phyloP scores from a whole-genome alignment of 768 basidiomycete genomes.

The Kwoniella heveanensis region DNA sequence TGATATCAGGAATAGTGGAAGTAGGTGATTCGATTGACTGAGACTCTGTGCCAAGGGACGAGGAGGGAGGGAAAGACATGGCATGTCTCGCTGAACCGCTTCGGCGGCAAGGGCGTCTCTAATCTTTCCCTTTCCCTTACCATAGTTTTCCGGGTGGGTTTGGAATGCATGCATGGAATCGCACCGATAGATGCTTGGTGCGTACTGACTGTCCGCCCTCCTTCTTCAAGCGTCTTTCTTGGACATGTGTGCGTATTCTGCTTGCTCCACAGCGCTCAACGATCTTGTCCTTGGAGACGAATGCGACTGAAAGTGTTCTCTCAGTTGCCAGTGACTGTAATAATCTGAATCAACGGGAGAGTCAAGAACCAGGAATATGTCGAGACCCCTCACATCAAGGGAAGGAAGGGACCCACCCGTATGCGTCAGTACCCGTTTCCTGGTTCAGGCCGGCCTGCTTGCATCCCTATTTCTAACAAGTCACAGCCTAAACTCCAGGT shows the following conservation, averaged over 20 bases:
- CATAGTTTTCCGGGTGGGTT: too few relatives aligned
- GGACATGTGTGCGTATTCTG: background rate
- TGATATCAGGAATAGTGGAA: background rate
- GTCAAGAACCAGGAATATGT: background rate
- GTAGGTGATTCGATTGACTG: too few relatives aligned
- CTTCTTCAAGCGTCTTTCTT: background rate
- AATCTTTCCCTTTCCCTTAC: background rate
- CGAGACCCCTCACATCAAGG: background rate
- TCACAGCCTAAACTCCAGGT: background rate
- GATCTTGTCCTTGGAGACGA: background rate
- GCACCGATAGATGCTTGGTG: too few relatives aligned
- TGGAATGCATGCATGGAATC: too few relatives aligned
- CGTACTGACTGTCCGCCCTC: too few relatives aligned
- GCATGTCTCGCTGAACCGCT: background rate
- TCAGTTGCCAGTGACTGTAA: too few relatives aligned
- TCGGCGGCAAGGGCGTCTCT: background rate
- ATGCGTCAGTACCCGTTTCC: background rate
- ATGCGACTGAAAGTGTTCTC: too few relatives aligned
- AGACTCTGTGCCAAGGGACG: background rate
- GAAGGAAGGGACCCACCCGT: background rate
- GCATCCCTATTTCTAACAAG: background rate
- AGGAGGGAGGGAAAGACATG: background rate
- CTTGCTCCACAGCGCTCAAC: background rate
- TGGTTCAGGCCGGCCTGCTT: background rate
- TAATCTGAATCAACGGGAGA: constrained; percentile 1